Percentiles rank a stretch among this genome's conserved stretches.
phyloP scores from a whole-genome alignment of 331 rosid species.

The Acacia concinna region DNA sequence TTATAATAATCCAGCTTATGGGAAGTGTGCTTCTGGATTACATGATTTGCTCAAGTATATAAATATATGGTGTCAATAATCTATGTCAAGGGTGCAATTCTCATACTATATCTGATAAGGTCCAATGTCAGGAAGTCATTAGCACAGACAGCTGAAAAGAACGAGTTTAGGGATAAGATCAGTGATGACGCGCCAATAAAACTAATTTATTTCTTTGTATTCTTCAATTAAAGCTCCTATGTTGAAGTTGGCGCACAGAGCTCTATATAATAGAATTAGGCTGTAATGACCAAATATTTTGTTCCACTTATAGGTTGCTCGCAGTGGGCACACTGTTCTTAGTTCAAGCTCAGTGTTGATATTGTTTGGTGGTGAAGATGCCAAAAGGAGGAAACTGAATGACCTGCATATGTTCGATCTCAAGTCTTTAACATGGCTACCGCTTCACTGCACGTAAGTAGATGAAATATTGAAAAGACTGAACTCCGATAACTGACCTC shows the following conservation, averaged over 20 bases:
- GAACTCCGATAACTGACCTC: neutral
- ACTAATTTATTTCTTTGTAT: neutral
- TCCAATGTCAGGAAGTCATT: neutral
- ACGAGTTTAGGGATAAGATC: neutral
- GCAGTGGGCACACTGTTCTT: conserved; percentile 86
- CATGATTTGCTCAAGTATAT: conserved; percentile 12
- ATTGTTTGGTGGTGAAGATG: conserved; percentile 92
- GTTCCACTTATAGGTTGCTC: conserved; percentile 60
- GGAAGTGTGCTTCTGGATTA: neutral
- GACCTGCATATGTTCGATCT: conserved; percentile 95
- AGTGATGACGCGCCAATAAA: neutral
- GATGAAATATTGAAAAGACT: conserved; percentile 7
- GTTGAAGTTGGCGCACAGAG: neutral
- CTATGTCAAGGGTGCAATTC: neutral
- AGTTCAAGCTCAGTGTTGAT: conserved; percentile 66
- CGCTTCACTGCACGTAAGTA: conserved; percentile 89
- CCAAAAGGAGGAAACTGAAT: conserved; percentile 73
- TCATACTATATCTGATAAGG: conserved; percentile 1
- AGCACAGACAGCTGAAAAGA: conserved; percentile 1
- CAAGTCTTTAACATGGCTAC: conserved; percentile 90
- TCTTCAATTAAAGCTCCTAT: neutral
- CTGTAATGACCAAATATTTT: conserved; percentile 27
- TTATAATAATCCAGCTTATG: neutral
- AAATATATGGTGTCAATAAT: neutral
- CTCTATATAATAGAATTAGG: conserved; percentile 15